Evolutionary conservation across 495 filamentous ascomycete genomes (phyloP).

Genomic region (Penicillium parvum): DNA sequence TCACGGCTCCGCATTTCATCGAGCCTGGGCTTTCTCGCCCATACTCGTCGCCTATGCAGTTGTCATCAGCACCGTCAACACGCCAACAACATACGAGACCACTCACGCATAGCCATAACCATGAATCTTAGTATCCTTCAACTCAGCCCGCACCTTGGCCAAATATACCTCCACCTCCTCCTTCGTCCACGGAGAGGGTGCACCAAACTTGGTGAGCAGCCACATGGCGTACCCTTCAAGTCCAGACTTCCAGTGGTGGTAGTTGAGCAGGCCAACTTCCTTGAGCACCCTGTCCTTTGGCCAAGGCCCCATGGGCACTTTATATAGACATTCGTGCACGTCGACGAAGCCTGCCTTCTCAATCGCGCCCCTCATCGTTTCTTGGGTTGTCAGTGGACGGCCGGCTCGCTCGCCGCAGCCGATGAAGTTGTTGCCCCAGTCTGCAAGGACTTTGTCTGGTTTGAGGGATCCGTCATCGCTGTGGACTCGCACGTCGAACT

Average conservation of each 20-base stretch:
- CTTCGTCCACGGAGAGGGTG: constrained; percentile 5
- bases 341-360: constrained; percentile 28
- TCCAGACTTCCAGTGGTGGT: constrained; percentile 1
- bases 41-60: not conserved
- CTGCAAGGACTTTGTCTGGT: constrained; percentile 19
- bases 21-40: not conserved
- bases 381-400: not conserved
- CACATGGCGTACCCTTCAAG: constrained; percentile 17
- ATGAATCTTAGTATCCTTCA: constrained; percentile 5
- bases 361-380: constrained; percentile 16
- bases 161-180: constrained; percentile 14
- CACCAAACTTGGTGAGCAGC: constrained; percentile 13
- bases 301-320: constrained; percentile 8
- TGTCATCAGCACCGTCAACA: not conserved
- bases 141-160: constrained; percentile 5
- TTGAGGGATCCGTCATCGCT: constrained; percentile 38
- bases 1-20: too few relatives aligned
- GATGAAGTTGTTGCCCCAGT: constrained; percentile 13
- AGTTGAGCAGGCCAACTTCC: constrained; percentile 6
- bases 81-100: not conserved
- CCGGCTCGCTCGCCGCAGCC: constrained; percentile 10
- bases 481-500: constrained; percentile 31
- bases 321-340: constrained; percentile 1
- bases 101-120: constrained; percentile 1
- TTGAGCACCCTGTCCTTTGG: constrained; percentile 9